A percentile compares a stretch with the other conserved stretches of the same genome.
These are phyloP conservation scores for Penicillium aurantiogriseum DNA, from an alignment of 2,329 filamentous ascomycete genomes.

Conservation along the genomic window DNA sequence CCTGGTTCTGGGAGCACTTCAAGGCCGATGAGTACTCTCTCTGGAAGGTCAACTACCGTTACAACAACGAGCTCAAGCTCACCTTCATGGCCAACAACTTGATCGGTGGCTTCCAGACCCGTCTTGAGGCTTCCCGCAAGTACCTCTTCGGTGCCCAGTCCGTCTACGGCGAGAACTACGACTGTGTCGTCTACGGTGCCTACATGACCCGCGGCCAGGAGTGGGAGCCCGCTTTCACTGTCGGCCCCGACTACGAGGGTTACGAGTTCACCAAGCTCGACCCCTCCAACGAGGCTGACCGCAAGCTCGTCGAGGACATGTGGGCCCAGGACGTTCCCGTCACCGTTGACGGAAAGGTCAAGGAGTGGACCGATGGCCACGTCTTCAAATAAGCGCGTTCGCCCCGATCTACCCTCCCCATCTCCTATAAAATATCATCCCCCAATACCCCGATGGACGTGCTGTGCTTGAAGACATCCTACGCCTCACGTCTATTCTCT, in stretches of 20 bases:
- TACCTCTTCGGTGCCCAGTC: conserved; percentile 89
- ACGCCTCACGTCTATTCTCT: conserved; percentile 10
- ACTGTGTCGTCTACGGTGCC: conserved; percentile 87
- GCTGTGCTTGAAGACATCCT: conserved; percentile 5
- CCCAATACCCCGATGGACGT: conserved; percentile 23
- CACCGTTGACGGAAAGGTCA: conserved; percentile 79
- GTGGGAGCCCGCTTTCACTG: conserved; percentile 81
- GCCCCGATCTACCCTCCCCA: conserved; percentile 1
- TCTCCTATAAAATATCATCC: conserved; percentile 14
- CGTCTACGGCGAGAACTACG: conserved; percentile 85
- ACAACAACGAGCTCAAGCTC: conserved; percentile 95
- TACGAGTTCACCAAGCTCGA: conserved; percentile 98
- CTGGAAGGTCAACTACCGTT: conserved; percentile 96
- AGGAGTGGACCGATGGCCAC: conserved; percentile 87
- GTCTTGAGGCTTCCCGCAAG: conserved; percentile 97
- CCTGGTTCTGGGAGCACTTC: conserved; percentile 98
- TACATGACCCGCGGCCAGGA: conserved; percentile 88
- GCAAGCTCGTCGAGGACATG: conserved; percentile 77
- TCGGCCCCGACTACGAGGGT: conserved; percentile 95
- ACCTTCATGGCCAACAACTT: conserved; percentile 99
- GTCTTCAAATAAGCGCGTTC: conserved; percentile 85
- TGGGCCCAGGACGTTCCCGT: conserved; percentile 93
- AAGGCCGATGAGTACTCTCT: conserved; percentile 94
- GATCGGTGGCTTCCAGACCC: conserved; percentile 94
- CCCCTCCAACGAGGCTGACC: conserved; percentile 78